Base-by-base conservation (phyloP, 1,284 basidiomycete genomes). In the Moesziomyces aphidis region DNA sequence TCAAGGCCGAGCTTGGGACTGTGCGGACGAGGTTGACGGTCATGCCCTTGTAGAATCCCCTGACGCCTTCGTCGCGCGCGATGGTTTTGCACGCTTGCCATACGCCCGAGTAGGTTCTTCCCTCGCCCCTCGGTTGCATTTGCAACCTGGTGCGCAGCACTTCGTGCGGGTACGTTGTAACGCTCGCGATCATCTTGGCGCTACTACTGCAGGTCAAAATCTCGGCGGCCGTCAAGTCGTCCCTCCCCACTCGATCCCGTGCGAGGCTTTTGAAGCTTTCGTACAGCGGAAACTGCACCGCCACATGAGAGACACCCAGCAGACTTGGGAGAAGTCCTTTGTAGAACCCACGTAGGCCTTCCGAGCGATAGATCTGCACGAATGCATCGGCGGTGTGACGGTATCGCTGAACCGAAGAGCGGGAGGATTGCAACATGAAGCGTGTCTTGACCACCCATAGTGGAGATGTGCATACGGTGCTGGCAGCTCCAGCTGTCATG, bases 361-460 rank as follows among this genome's bases (percentile, higher is more conserved):
- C 83, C 9, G 50, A 48, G 1, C 50, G 46, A 39, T 69, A 83
- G 24, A 84, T 84, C 39, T 80, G 78, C 1, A 73, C 53, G 42
- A 83, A 83, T 2, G 83, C 82, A 55, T 84, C 82, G 21, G 72
- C 64, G 6, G 81, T 83, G 42, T 83, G 80, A 2, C 73, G 53
- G 50, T 84, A 84, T 10, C 63, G 76, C 15, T 52, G 55, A 4
- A 55, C 59, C 1, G 56, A 23, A 0, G 55, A 71, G 26, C 39
- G 39, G 4, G 39, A 42, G 11, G 39, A 68, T 31, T 79, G 76
- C 15, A 79, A 44, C 82, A 84, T 84, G 59, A 79, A 80, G 1
- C 83, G 55, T 11, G 83, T 84, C 49, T 83, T 84, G 44, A 84
- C 78, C 17, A 84, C 83, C 83, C 83, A 84, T 13, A 84, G 59